phyloP scores from a whole-genome alignment of 2,329 filamentous ascomycete species.

The Phaeosphaeria sp. region DNA sequence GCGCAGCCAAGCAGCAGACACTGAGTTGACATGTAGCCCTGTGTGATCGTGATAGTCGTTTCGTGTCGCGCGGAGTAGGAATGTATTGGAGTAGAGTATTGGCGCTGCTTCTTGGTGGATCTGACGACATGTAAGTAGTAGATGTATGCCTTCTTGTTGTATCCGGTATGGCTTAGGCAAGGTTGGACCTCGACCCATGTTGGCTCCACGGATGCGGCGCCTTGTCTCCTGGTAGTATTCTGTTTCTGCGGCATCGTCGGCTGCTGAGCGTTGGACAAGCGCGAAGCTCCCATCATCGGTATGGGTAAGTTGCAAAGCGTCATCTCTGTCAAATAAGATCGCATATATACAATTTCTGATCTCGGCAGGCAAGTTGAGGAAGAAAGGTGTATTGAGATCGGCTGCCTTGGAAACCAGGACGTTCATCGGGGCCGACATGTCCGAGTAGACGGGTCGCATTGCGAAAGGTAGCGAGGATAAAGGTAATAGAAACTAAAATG shows the following conservation, averaged over 20 bases:
- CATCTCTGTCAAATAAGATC: neutral
- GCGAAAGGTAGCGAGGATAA: neutral
- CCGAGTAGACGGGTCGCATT: neutral
- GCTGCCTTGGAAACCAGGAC: neutral
- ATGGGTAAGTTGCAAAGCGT: neutral
- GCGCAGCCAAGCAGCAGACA: neutral
- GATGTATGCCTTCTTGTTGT: neutral
- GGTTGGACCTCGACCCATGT: neutral
- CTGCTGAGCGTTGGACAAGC: neutral
- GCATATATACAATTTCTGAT: neutral
- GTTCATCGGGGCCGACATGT: neutral
- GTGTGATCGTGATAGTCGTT: neutral
- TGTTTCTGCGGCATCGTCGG: neutral
- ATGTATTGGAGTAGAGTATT: neutral
- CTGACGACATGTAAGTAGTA: neutral
- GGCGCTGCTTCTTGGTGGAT: neutral
- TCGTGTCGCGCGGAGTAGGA: neutral
- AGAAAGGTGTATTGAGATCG: neutral
- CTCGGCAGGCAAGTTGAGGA: neutral
- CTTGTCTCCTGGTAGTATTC: neutral
- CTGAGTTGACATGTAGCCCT: neutral
- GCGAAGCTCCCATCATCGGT: neutral
- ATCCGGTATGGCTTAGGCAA: neutral
- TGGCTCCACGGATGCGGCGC: neutral
- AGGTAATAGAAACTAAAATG: too few species aligned